These are phyloP conservation scores for Scopulariopsis brevicaulis DNA, from an alignment of 2,329 filamentous ascomycete genomes.

Conservation along the genomic window DNA sequence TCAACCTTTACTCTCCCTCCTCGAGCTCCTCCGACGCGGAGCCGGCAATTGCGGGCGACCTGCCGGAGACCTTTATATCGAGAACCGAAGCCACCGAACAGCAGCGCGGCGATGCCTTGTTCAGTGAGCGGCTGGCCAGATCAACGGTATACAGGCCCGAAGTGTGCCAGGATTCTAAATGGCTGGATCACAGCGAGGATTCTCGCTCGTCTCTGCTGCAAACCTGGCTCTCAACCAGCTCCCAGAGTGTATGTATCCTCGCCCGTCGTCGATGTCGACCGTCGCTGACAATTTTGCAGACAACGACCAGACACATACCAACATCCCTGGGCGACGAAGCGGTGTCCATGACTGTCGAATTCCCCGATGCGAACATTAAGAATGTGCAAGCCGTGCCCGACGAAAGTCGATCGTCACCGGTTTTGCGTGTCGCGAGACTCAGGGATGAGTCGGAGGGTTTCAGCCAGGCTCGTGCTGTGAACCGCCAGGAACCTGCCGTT, in stretches of 20 bases:
- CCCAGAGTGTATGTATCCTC: neutral
- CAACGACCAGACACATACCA: too few species aligned
- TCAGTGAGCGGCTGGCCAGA: neutral
- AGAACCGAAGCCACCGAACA: neutral
- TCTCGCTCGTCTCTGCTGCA: neutral
- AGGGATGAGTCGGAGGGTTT: neutral
- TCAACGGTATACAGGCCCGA: neutral
- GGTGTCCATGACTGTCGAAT: neutral
- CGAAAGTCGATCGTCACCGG: neutral
- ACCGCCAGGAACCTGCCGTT: neutral
- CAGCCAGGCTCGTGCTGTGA: neutral
- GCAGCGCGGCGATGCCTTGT: neutral
- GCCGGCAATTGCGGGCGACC: neutral
- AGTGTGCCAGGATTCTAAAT: neutral
- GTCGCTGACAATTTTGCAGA: neutral
- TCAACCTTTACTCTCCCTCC: constrained; percentile 41
- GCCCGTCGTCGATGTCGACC: neutral
- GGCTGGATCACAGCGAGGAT: neutral
- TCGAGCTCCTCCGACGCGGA: constrained; percentile 38
- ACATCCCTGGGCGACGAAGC: neutral
- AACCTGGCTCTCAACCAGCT: neutral
- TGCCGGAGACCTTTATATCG: neutral
- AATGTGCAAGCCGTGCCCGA: neutral
- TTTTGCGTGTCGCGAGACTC: neutral
- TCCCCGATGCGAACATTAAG: neutral